phyloP scores from a whole-genome alignment of 148 eudicot species.

The Camellia japonica region DNA sequence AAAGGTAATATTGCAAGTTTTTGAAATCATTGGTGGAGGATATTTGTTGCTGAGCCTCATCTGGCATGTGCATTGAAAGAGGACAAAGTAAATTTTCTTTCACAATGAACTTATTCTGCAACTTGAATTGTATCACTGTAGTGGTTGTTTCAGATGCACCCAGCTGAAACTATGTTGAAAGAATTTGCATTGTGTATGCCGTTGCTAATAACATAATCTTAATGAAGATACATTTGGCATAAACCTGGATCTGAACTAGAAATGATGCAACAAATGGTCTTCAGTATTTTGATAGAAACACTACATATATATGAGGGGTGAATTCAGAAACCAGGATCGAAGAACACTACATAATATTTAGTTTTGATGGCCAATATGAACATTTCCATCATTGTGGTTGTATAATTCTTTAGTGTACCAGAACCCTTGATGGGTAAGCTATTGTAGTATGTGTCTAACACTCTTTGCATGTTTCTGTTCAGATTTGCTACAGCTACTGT shows the following conservation, averaged over 20 bases:
- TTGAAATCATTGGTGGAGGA: background rate
- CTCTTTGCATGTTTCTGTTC: background rate
- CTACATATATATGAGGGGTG: background rate
- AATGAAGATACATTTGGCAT: background rate
- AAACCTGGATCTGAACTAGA: background rate
- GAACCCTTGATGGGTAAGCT: background rate
- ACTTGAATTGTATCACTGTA: background rate
- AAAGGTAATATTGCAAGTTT: background rate
- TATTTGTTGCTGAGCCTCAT: background rate
- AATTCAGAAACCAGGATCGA: background rate
- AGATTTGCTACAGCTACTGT: background rate
- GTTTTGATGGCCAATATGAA: background rate
- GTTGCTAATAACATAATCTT: background rate
- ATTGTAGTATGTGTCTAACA: background rate
- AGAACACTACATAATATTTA: background rate
- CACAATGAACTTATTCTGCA: background rate
- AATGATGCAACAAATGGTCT: background rate
- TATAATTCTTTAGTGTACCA: background rate
- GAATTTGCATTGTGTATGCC: background rate
- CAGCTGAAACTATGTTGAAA: conserved; percentile 7
- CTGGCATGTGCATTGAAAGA: background rate
- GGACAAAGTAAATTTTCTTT: background rate
- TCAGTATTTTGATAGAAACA: background rate
- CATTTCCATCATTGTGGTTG: background rate
- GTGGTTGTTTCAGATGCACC: background rate